phyloP scores from a whole-genome alignment of 495 filamentous ascomycete species.

The Penicillium atrosanguineum region DNA sequence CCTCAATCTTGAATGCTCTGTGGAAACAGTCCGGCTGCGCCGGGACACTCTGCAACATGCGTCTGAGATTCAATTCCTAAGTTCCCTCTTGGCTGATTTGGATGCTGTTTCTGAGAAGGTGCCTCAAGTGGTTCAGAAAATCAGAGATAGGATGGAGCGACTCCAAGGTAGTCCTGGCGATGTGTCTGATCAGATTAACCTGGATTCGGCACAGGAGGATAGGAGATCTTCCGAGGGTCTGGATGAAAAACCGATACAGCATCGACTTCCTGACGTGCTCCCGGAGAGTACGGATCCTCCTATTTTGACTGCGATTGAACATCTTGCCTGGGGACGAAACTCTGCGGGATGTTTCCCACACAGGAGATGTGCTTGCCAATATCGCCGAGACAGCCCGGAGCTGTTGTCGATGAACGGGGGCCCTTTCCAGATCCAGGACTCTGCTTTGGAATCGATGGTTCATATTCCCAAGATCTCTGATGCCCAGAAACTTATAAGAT shows the following conservation, averaged over 20 bases:
- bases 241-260: slow-evolving; percentile 4
- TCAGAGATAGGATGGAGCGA: slow-evolving; percentile 23
- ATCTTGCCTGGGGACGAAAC: slow-evolving; percentile 34
- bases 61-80: slow-evolving; percentile 30
- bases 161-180: slow-evolving; percentile 17
- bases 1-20: slow-evolving; percentile 27
- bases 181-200: not conserved
- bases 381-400: slow-evolving; percentile 22
- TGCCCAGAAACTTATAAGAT: slow-evolving; percentile 28
- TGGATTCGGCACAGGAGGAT: slow-evolving; percentile 3
- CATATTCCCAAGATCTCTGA: slow-evolving; percentile 7
- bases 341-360: slow-evolving; percentile 33
- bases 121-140: slow-evolving; percentile 9
- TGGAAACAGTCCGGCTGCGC: slow-evolving; percentile 29
- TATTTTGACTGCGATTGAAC: slow-evolving; percentile 31
- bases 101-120: slow-evolving; percentile 12
- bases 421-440: slow-evolving; percentile 13
- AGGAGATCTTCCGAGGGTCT: not conserved
- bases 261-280: slow-evolving; percentile 11
- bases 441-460: slow-evolving; percentile 8
- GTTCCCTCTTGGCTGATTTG: slow-evolving; percentile 22
- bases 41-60: slow-evolving; percentile 28
- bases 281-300: slow-evolving; percentile 21
- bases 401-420: slow-evolving; percentile 15
- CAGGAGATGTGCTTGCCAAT: slow-evolving; percentile 27